A percentile compares a stretch with the other conserved stretches of the same genome.
Evolutionary conservation across 768 basidiomycete species (phyloP).

Genomic region (Mycena filopes): DNA sequence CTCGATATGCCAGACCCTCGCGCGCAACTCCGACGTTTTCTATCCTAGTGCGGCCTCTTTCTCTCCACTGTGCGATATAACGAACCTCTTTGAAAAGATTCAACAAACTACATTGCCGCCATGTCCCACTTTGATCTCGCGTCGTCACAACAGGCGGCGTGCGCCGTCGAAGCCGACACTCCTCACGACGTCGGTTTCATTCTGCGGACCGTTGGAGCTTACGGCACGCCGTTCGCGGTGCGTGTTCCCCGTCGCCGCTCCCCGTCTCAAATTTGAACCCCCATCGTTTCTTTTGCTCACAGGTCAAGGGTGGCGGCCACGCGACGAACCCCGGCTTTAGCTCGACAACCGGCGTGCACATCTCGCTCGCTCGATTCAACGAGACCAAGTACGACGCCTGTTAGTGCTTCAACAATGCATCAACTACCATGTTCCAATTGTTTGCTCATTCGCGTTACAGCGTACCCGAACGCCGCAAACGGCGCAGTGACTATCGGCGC

Average conservation of each 20-base stretch:
- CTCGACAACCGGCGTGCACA: constrained; percentile 39
- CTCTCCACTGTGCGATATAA: too few relatives aligned
- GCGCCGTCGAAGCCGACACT: not conserved
- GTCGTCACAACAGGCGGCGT: too few relatives aligned
- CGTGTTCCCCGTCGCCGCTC: not conserved
- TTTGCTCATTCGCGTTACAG: not conserved
- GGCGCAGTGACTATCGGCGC: constrained; percentile 34
- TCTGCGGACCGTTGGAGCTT: not conserved
- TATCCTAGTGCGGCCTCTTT: too few relatives aligned
- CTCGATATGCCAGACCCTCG: too few relatives aligned
- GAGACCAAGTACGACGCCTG: constrained; percentile 36
- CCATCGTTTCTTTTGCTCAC: not conserved
- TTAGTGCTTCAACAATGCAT: not conserved
- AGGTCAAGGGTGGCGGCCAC: constrained; percentile 55
- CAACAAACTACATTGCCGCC: too few relatives aligned
- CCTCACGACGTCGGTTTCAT: not conserved
- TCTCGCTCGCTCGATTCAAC: constrained; percentile 40
- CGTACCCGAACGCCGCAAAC: not conserved
- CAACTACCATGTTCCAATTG: too few relatives aligned
- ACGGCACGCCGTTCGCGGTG: not conserved
- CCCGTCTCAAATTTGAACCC: too few relatives aligned
- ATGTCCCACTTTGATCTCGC: too few relatives aligned
- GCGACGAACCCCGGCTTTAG: constrained; percentile 48
- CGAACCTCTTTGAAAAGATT: too few relatives aligned
- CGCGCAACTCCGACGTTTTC: too few relatives aligned